phyloP scores from a whole-genome alignment of 1,284 basidiomycete species.

The Moesziomyces sp. region DNA sequence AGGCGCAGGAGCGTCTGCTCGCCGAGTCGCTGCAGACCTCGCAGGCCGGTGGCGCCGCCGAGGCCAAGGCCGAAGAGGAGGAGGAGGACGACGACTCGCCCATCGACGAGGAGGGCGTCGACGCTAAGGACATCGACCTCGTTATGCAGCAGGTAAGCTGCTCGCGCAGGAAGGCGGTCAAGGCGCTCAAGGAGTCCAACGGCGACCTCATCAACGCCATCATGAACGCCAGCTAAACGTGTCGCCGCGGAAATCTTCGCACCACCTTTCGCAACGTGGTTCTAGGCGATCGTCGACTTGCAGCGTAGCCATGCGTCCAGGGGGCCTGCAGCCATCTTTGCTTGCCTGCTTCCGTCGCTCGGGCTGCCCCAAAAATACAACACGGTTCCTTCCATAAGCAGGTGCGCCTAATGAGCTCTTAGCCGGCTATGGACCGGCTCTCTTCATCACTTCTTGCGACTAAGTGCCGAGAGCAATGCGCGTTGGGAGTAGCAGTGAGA shows the following conservation, averaged over 20 bases:
- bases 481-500: too few species aligned
- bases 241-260: neutral
- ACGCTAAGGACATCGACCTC: conserved; percentile 90
- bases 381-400: too few species aligned
- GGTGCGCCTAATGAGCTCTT: too few species aligned
- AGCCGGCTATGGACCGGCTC: too few species aligned
- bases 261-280: too few species aligned
- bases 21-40: conserved; percentile 65
- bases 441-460: too few species aligned
- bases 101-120: conserved; percentile 72
- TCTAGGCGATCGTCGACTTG: too few species aligned
- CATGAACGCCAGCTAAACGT: conserved; percentile 61
- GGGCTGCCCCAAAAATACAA: too few species aligned
- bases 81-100: conserved; percentile 66
- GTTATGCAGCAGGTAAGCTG: conserved; percentile 80
- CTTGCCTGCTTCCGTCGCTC: too few species aligned
- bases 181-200: conserved; percentile 67
- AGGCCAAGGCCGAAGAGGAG: conserved; percentile 60
- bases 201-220: conserved; percentile 67
- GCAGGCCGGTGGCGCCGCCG: conserved; percentile 27
- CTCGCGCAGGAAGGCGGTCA: conserved; percentile 67
- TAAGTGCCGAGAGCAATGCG: too few species aligned
- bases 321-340: too few species aligned
- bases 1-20: conserved; percentile 75
- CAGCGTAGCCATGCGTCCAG: too few species aligned